A percentile compares a stretch with the other conserved stretches of the same genome.
These are phyloP conservation scores for Clavispora santaluciae DNA, from an alignment of 805 yeast genomes.

Conservation along the genomic window DNA sequence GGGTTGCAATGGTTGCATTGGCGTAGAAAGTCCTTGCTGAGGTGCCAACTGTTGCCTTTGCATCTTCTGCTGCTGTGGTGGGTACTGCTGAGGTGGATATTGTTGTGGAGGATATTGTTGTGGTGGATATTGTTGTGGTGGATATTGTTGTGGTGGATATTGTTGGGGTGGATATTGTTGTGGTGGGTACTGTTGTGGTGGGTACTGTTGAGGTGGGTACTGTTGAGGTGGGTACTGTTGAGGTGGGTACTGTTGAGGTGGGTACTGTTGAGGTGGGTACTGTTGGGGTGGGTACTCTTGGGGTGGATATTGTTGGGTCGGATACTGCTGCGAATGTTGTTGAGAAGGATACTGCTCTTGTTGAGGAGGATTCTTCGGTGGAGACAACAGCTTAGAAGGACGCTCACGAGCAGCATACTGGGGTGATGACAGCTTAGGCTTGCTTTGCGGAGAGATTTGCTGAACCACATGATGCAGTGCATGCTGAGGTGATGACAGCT, in stretches of 20 bases:
- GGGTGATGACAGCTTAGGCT: neutral
- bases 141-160: neutral
- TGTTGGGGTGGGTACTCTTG: constrained; percentile 1
- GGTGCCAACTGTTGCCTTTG: neutral
- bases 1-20: neutral
- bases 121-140: neutral
- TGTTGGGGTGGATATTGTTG: constrained; percentile 1
- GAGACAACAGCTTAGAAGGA: neutral
- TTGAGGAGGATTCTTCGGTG: neutral
- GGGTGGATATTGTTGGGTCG: neutral
- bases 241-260: constrained; percentile 5
- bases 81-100: neutral
- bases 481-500: neutral
- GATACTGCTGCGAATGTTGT: neutral
- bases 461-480: neutral
- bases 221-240: constrained; percentile 10
- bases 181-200: constrained; percentile 9
- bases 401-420: neutral
- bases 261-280: constrained; percentile 17
- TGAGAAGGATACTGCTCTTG: neutral
- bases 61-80: neutral
- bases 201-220: constrained; percentile 6
- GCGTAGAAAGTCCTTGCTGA: neutral
- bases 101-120: neutral
- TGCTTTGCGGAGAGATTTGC: neutral